Conservation (phyloP, 176 grass and related monocot genomes). For the Triticum turgidum region DNA sequence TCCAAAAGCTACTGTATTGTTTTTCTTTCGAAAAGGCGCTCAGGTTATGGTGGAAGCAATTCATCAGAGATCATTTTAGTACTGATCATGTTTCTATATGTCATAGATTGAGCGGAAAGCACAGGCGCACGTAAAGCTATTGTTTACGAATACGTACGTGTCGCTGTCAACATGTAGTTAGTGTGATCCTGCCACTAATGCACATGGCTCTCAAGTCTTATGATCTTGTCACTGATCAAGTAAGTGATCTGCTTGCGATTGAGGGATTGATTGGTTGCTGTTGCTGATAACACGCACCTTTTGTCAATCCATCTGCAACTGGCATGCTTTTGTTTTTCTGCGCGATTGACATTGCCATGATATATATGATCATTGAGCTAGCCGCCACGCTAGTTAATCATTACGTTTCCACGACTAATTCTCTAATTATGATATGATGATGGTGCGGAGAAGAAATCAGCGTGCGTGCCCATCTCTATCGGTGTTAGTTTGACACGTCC, state of each 20-base stretch:
- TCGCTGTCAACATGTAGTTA: background rate
- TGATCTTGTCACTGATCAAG: background rate
- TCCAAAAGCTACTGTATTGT: no score
- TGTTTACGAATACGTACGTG: background rate
- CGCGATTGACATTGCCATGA: no score
- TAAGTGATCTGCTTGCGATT: background rate
- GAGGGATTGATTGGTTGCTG: background rate
- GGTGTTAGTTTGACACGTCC: no score
- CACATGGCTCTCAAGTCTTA: background rate
- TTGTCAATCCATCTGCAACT: no score
- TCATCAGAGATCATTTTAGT: background rate
- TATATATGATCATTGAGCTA: no score
- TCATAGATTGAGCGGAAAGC: background rate
- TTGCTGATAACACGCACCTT: background rate
- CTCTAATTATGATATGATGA: no score
- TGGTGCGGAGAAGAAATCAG: no score
- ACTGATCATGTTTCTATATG: background rate
- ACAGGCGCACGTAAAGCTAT: background rate
- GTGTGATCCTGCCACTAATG: background rate
- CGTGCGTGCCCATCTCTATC: no score
- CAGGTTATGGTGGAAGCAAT: background rate
- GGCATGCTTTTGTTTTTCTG: no score
- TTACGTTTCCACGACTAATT: no score
- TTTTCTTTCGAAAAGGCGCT: no score
- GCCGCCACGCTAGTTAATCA: no score